A percentile compares a stretch with the other conserved stretches of the same genome.
phyloP scores from a whole-genome alignment of 1,284 basidiomycete genomes.

The Salmacisia buchloeana region DNA sequence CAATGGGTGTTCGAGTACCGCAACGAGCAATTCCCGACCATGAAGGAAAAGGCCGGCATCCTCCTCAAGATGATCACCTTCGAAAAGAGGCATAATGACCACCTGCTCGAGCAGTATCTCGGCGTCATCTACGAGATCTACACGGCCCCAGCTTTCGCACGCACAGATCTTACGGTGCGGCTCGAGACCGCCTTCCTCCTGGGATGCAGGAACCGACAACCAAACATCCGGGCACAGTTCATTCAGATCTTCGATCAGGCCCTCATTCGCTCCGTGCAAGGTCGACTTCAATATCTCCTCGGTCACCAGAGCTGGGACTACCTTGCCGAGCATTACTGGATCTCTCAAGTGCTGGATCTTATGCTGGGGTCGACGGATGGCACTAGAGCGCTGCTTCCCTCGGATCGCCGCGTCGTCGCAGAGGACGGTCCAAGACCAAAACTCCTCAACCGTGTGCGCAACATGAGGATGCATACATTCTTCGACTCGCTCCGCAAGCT shows the following conservation, averaged over 20 bases:
- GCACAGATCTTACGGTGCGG: conserved; percentile 88
- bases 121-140: conserved; percentile 93
- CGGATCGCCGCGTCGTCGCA: conserved; percentile 12
- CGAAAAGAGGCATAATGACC: conserved; percentile 66
- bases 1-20: conserved; percentile 73
- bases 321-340: conserved; percentile 89
- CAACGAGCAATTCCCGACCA: conserved; percentile 60
- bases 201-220: conserved; percentile 80
- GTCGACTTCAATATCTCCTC: conserved; percentile 81
- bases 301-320: conserved; percentile 95
- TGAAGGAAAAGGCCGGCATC: conserved; percentile 90
- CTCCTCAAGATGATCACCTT: conserved; percentile 85
- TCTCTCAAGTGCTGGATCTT: conserved; percentile 83
- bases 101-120: conserved; percentile 75
- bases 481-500: conserved; percentile 68
- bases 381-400: conserved; percentile 25
- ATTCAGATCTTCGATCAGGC: conserved; percentile 85
- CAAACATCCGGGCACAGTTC: conserved; percentile 74
- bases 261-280: conserved; percentile 73
- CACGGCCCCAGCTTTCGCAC: conserved; percentile 73
- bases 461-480: conserved; percentile 52
- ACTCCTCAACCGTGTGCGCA: conserved; percentile 6
- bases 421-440: conserved; percentile 1
- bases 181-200: conserved; percentile 90
- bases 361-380: conserved; percentile 61